These are phyloP conservation scores for Cenococcum geophilum DNA, from an alignment of 495 filamentous ascomycete species.

Conservation along the genomic window DNA sequence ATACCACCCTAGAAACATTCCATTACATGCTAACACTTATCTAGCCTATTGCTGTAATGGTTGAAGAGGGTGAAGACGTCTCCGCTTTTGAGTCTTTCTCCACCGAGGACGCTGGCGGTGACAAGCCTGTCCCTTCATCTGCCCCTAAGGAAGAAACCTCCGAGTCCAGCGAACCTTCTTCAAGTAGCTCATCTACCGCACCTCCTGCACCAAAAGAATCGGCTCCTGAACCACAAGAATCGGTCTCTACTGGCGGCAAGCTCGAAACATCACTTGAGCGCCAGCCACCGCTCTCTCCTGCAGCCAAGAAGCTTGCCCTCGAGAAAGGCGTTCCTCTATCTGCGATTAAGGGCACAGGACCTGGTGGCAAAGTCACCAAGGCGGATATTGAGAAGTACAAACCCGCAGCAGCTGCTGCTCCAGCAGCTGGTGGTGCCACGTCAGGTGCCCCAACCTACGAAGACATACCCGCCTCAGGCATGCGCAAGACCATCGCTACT, in stretches of 20 bases:
- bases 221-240: conserved; percentile 54
- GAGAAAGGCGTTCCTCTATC: conserved; percentile 79
- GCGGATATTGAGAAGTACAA: conserved; percentile 85
- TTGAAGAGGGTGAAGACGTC: conserved; percentile 84
- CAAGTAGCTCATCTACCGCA: conserved; percentile 50
- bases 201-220: conserved; percentile 53
- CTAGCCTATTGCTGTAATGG: conserved; percentile 91
- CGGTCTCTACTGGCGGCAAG: conserved; percentile 65
- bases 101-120: conserved; percentile 83
- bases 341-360: conserved; percentile 80
- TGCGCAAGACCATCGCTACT: conserved; percentile 96
- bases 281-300: conserved; percentile 61
- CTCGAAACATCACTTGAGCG: conserved; percentile 80
- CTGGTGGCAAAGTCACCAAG: conserved; percentile 82
- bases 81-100: conserved; percentile 83
- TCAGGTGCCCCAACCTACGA: conserved; percentile 63
- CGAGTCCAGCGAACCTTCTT: conserved; percentile 53
- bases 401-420: conserved; percentile 45
- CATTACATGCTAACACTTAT: conserved; percentile 37
- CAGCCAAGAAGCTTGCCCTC: conserved; percentile 73
- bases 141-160: conserved; percentile 61
- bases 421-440: conserved; percentile 38
- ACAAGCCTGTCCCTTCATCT: conserved; percentile 53
- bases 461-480: conserved; percentile 77
- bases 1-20: background rate